Conservation (phyloP, 1,139 yeast genomes). For the Taphrina communis region DNA sequence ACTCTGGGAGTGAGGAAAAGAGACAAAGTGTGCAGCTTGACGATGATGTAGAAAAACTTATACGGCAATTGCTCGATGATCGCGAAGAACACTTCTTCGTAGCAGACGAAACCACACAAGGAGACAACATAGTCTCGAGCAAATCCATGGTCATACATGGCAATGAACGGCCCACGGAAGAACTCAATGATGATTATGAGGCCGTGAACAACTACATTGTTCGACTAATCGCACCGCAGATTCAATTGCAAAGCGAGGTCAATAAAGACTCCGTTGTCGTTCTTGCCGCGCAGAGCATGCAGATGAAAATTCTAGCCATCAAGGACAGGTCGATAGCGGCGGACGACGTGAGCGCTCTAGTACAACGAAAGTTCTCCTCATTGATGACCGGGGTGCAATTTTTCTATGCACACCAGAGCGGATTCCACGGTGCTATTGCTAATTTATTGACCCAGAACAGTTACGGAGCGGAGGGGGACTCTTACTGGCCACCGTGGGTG, state of each 20-base stretch:
- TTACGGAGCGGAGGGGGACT: constrained; percentile 53
- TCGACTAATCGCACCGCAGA: constrained; percentile 82
- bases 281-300: constrained; percentile 73
- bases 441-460: constrained; percentile 54
- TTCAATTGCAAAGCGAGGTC: constrained; percentile 74
- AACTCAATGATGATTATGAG: constrained; percentile 55
- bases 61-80: constrained; percentile 44
- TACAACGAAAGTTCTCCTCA: constrained; percentile 76
- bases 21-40: constrained; percentile 26
- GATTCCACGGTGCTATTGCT: constrained; percentile 55
- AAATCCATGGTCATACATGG: constrained; percentile 16
- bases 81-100: constrained; percentile 44
- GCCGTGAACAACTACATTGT: constrained; percentile 69
- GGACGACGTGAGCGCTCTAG: constrained; percentile 58
- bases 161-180: constrained; percentile 61
- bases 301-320: constrained; percentile 66
- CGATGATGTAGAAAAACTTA: constrained; percentile 44
- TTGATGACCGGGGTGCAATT: constrained; percentile 71
- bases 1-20: constrained; percentile 6
- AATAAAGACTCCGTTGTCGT: constrained; percentile 70
- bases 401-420: constrained; percentile 65
- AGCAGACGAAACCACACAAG: constrained; percentile 36
- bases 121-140: not conserved
- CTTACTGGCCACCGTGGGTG: constrained; percentile 48
- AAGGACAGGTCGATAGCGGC: constrained; percentile 58